Evolutionary conservation across 2,329 filamentous ascomycete genomes (phyloP), one percentile per base, ranked within the genome.

Genomic region (Fusarium compactum): DNA sequence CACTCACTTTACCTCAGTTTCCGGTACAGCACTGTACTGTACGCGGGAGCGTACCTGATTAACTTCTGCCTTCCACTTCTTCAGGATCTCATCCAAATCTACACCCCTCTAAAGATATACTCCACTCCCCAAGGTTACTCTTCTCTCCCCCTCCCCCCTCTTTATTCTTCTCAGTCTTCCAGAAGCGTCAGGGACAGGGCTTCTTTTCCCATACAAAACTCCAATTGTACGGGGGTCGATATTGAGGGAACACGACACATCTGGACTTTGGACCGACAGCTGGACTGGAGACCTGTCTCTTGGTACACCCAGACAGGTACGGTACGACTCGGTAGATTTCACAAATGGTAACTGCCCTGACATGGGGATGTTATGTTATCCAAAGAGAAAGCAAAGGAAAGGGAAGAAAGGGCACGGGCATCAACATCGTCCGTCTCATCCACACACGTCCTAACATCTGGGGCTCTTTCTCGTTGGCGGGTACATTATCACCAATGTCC

Each of bases 401-500:
- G 22, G 50, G 20, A 34, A 66, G 60, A 46, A 68, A 64, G 63
- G 62, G 65, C 66, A 71, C 69, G 69, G 60, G 52, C 61, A 63
- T 64, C 56, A 52, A 53, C 58, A 50, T 60, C 57, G 64, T 69
- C 65, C 62, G 50, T 48, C 29, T 29, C 60, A 34, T 34, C 34
- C 34, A 38, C 34, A 38, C 34, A 62, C 47, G 32, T 41, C 24
- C 40, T 52, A 9, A 41, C 50, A 48, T 56, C 59, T 62, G 57
- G 66, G 56, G 38, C 66, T 58, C 62, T 58, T 64, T 61, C 63
- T 58, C 52, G 66, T 64, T 62, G 69, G 57, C 67, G 58, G 72
- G 73, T 75, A 75, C 73, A 69, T 75, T 67, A 74, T 74, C 73
- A 59, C 57, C 65, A 75, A 67, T 67, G 52, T 74, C 72, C 73